Evolutionary conservation across 169 alveolate genomes (phyloP).

Genomic region (Ophryocystis elektroscirrha): DNA sequence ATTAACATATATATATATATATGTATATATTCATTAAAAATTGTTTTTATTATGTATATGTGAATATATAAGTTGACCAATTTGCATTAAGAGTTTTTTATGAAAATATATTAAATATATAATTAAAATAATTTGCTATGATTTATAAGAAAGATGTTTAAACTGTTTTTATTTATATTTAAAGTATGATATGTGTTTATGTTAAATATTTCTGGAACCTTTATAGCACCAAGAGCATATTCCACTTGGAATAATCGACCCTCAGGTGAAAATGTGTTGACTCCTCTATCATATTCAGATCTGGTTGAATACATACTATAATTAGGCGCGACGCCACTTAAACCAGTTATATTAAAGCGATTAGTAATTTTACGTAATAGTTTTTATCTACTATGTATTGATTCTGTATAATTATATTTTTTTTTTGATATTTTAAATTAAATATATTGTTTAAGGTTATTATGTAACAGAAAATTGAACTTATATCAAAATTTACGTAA

Average conservation of each 20-base stretch:
- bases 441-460: too few species aligned
- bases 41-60: neutral
- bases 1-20: too few species aligned
- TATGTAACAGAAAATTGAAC: too few species aligned
- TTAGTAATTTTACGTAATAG: too few species aligned
- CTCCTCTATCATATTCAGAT: conserved; percentile 92
- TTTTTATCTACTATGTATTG: too few species aligned
- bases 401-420: too few species aligned
- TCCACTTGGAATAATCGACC: conserved; percentile 89
- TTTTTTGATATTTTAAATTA: too few species aligned
- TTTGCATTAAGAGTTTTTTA: neutral
- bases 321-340: too few species aligned
- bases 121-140: neutral
- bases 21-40: neutral
- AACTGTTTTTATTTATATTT: neutral
- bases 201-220: conserved; percentile 29
- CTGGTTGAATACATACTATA: conserved; percentile 1
- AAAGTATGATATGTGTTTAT: neutral
- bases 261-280: conserved; percentile 90
- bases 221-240: conserved; percentile 78
- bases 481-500: too few species aligned
- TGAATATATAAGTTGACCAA: neutral
- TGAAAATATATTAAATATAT: neutral
- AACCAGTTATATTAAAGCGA: too few species aligned
- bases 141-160: neutral